A percentile compares a stretch with the other conserved stretches of the same genome.
These are phyloP conservation scores for Termitomyces sp. DNA, from an alignment of 768 basidiomycete species.

Conservation along the genomic window DNA sequence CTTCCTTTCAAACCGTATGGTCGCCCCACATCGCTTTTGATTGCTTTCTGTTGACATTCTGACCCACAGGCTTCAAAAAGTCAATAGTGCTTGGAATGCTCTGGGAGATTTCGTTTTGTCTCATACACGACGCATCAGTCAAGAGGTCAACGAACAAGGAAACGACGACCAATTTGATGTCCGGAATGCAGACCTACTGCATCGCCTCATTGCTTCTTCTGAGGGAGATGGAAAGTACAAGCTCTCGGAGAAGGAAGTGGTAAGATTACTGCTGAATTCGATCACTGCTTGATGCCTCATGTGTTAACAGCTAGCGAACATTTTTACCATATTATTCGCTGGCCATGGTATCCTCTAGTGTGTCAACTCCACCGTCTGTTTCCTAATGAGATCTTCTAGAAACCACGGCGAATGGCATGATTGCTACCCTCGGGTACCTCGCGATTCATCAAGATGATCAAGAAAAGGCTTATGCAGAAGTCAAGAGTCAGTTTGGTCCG, in stretches of 20 bases:
- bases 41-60: background rate
- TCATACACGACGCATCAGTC: constrained; percentile 8
- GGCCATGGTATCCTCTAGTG: constrained; percentile 22
- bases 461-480: constrained; percentile 45
- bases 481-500: constrained; percentile 32
- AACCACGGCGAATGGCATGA: constrained; percentile 50
- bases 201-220: constrained; percentile 19
- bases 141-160: constrained; percentile 12
- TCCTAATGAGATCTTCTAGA: constrained; percentile 27
- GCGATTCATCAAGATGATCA: constrained; percentile 46
- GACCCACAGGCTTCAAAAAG: constrained; percentile 16
- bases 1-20: constrained; percentile 23
- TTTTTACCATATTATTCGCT: constrained; percentile 24
- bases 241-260: constrained; percentile 22
- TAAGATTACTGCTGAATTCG: constrained; percentile 4
- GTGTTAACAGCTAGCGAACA: constrained; percentile 23
- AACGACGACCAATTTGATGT: constrained; percentile 1
- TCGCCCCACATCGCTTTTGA: background rate
- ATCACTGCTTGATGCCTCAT: background rate
- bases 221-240: constrained; percentile 19
- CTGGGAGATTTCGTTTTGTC: background rate
- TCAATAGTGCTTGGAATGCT: constrained; percentile 9
- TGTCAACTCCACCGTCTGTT: background rate
- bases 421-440: constrained; percentile 46
- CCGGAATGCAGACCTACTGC: constrained; percentile 17